These are phyloP conservation scores for Simplicillium aogashimaense DNA, from an alignment of 2,329 filamentous ascomycete genomes.

Conservation along the genomic window DNA sequence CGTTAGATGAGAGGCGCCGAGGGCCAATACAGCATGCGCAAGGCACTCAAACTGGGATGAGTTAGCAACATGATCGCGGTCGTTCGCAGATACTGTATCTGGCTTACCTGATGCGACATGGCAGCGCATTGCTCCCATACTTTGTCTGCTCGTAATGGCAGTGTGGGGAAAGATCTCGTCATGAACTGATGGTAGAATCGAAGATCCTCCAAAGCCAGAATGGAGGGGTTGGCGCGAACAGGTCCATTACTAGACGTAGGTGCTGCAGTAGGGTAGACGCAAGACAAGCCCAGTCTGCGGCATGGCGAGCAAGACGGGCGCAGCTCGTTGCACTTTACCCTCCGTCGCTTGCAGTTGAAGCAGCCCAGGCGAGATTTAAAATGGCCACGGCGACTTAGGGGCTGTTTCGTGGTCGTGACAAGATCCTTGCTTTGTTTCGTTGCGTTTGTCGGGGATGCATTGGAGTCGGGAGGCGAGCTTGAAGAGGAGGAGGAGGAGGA, in stretches of 20 bases:
- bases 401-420: background rate
- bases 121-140: slow-evolving; percentile 23
- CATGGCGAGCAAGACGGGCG: slow-evolving; percentile 19
- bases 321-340: slow-evolving; percentile 21
- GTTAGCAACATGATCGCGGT: background rate
- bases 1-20: slow-evolving; percentile 25
- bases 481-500: too few species aligned
- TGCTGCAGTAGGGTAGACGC: slow-evolving; percentile 18
- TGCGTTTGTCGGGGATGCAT: too few species aligned
- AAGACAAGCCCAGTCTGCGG: slow-evolving; percentile 20
- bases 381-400: slow-evolving; percentile 11
- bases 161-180: slow-evolving; percentile 26
- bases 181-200: slow-evolving; percentile 41
- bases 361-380: slow-evolving; percentile 20
- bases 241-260: background rate
- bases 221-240: slow-evolving; percentile 8
- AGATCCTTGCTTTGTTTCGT: background rate
- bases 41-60: slow-evolving; percentile 22
- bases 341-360: slow-evolving; percentile 20
- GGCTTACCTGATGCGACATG: slow-evolving; percentile 22
- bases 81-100: background rate
- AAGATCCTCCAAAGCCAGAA: slow-evolving; percentile 32
- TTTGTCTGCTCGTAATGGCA: slow-evolving; percentile 20
- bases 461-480: too few species aligned
- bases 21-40: slow-evolving; percentile 24